A percentile compares a stretch with the other conserved stretches of the same genome.
Evolutionary conservation across 139 green algal genomes (phyloP).

Genomic region (Edaphochlamys debaryana): DNA sequence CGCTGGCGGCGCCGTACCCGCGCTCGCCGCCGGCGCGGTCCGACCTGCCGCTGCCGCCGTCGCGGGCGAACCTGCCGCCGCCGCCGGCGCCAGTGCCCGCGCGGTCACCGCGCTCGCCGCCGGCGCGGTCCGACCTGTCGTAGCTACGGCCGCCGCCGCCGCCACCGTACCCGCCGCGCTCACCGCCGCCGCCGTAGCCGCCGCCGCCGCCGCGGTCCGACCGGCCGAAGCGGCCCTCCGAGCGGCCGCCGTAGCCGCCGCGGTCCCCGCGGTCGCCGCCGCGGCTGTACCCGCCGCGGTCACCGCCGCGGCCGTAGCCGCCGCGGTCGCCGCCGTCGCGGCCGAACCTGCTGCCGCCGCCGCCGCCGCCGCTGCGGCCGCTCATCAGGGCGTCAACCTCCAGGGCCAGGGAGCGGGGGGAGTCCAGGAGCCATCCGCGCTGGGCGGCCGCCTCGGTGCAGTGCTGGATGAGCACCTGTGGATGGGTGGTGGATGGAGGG

Average conservation of each 20-base stretch:
- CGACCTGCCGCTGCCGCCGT: neutral
- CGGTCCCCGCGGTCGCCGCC: conserved; percentile 3
- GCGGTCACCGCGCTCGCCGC: neutral
- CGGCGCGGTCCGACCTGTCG: neutral
- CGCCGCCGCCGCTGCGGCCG: conserved; percentile 26
- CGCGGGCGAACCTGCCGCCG: neutral
- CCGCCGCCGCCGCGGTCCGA: neutral
- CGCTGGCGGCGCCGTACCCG: no score
- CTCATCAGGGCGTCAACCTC: conserved; percentile 51
- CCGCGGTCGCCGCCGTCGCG: conserved; percentile 2
- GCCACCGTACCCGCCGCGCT: neutral
- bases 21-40: no score
- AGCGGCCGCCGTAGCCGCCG: neutral
- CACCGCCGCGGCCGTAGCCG: neutral
- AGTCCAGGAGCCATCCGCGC: conserved; percentile 46
- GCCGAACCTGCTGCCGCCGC: conserved; percentile 10
- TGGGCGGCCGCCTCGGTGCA: conserved; percentile 2
- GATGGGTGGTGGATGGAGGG: neutral
- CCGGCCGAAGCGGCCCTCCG: neutral
- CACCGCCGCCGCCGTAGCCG: neutral
- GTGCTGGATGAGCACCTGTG: conserved; percentile 8
- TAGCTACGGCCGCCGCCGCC: conserved; percentile 7
- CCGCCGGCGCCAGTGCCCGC: neutral
- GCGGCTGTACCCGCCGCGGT: neutral
- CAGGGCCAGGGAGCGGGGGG: conserved; percentile 49